phyloP scores from a whole-genome alignment of 2,329 filamentous ascomycete species.

The Cordyceps cicadae region DNA sequence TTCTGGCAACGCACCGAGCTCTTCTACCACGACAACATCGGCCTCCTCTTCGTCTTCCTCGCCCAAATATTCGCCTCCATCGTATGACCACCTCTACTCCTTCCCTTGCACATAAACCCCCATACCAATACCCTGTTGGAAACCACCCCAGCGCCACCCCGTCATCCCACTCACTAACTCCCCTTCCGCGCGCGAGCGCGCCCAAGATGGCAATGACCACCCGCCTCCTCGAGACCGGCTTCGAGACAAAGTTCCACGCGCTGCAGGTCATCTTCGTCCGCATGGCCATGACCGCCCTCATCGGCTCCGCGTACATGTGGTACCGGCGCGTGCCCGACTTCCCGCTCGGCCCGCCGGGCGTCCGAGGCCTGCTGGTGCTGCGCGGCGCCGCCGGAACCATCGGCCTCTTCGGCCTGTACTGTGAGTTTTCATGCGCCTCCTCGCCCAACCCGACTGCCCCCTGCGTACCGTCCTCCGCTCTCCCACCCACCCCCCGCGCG shows the following conservation, averaged over 20 bases:
- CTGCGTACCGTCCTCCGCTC: too few relatives aligned
- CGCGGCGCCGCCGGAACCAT: constrained; percentile 57
- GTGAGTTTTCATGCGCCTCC: constrained; percentile 15
- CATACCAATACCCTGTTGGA: too few relatives aligned
- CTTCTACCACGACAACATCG: constrained; percentile 41
- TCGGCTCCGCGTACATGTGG: constrained; percentile 34
- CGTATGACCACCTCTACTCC: constrained; percentile 18
- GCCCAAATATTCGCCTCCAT: constrained; percentile 34
- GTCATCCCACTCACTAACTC: background rate
- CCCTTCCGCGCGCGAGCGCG: background rate
- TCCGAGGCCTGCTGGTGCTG: constrained; percentile 54
- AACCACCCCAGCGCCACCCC: background rate
- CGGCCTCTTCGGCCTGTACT: constrained; percentile 55
- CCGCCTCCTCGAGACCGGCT: constrained; percentile 26
- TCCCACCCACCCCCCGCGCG: background rate
- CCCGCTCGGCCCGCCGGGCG: constrained; percentile 55
- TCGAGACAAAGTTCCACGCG: constrained; percentile 30
- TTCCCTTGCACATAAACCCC: background rate
- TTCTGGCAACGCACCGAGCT: constrained; percentile 14
- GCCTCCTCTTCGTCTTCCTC: constrained; percentile 31
- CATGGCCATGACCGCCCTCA: constrained; percentile 29
- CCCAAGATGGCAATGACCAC: constrained; percentile 33
- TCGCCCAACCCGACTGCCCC: too few relatives aligned
- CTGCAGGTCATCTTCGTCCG: constrained; percentile 36
- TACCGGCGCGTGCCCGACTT: constrained; percentile 45